Evolutionary conservation across 129 eudicot genomes (phyloP).

Genomic region (Sambucus nigra): DNA sequence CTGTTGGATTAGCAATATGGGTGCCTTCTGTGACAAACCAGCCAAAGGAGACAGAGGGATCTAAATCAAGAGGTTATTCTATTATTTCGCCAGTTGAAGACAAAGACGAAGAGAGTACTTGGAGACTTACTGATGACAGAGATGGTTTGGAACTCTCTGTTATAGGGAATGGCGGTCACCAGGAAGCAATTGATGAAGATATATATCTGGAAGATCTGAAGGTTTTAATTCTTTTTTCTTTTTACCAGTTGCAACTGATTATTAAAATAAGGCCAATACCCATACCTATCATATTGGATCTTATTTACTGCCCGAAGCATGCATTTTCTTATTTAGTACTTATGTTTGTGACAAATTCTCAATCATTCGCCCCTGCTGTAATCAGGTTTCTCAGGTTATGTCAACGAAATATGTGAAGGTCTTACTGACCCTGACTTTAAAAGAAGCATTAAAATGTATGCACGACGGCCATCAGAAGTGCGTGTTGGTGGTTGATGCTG

Average conservation of each 20-base stretch:
- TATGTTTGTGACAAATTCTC: conserved; percentile 1
- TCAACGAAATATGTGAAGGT: conserved; percentile 52
- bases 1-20: conserved; percentile 99
- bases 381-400: conserved; percentile 87
- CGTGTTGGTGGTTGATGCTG: conserved; percentile 63
- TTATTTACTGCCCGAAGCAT: not conserved
- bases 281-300: not conserved
- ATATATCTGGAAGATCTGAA: conserved; percentile 61
- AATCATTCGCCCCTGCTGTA: not conserved
- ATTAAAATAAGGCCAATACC: not conserved
- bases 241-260: conserved; percentile 10
- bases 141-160: conserved; percentile 72
- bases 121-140: conserved; percentile 46
- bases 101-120: conserved; percentile 28
- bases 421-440: conserved; percentile 34
- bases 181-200: conserved; percentile 61
- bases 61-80: conserved; percentile 62
- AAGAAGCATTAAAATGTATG: conserved; percentile 66
- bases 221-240: conserved; percentile 27
- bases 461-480: conserved; percentile 63
- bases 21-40: conserved; percentile 92
- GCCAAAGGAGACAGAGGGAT: conserved; percentile 53
- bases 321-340: conserved; percentile 2
- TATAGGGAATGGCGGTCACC: conserved; percentile 40
- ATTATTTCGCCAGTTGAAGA: conserved; percentile 54